Percentiles rank a stretch among this genome's conserved stretches.
Evolutionary conservation across 2,329 filamentous ascomycete species (phyloP).

Genomic region (Catunica adiposa): DNA sequence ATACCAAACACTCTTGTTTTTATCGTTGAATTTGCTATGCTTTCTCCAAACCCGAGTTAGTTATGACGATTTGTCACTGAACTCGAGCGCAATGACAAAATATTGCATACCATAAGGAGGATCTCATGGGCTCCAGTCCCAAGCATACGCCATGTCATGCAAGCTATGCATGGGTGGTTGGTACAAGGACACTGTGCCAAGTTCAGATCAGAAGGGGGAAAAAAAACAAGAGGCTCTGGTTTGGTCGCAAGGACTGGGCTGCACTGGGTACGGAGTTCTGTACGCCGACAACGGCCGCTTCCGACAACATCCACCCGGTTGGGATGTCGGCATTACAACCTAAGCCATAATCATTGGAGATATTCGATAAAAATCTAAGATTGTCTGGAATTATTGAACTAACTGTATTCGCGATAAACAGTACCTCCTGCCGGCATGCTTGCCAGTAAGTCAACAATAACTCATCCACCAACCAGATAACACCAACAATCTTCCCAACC

Average conservation of each 20-base stretch:
- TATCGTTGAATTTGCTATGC: too few species aligned
- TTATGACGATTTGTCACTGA: background rate
- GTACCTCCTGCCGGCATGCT: conserved; percentile 52
- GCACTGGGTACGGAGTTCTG: background rate
- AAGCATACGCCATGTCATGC: conserved; percentile 10
- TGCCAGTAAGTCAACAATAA: conserved; percentile 35
- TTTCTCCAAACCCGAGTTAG: background rate
- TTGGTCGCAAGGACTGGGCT: background rate
- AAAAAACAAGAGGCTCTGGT: background rate
- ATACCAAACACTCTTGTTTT: too few species aligned
- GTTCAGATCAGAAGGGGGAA: background rate
- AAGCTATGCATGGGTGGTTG: background rate
- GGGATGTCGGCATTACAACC: background rate
- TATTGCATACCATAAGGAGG: background rate
- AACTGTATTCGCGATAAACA: conserved; percentile 18
- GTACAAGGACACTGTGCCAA: background rate
- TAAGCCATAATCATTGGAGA: too few species aligned
- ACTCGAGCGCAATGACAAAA: background rate
- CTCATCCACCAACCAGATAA: background rate
- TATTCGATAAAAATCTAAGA: too few species aligned
- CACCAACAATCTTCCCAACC: background rate
- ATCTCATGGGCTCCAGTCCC: background rate
- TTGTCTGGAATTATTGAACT: background rate
- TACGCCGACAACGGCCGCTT: background rate
- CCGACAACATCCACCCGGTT: background rate